phyloP scores from a whole-genome alignment of 257 asterid genomes.

The Misopates orontium region DNA sequence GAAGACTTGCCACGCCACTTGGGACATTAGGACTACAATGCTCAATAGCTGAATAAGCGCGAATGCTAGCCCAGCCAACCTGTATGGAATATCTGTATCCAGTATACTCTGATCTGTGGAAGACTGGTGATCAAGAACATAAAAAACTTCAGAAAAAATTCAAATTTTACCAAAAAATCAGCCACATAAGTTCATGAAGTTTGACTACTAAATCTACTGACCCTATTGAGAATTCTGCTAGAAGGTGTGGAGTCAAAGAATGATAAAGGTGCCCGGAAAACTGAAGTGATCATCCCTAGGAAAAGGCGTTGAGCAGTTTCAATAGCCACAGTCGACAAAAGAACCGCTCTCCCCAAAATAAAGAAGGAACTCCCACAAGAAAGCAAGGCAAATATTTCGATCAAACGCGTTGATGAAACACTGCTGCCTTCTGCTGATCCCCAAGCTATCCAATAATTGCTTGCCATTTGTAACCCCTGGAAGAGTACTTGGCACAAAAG shows the following conservation, averaged over 20 bases:
- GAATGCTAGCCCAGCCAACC: conserved; percentile 81
- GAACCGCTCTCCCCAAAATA: conserved; percentile 70
- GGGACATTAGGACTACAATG: conserved; percentile 71
- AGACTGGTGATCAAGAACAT: conserved; percentile 41
- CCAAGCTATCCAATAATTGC: conserved; percentile 95
- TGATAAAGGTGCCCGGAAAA: conserved; percentile 74
- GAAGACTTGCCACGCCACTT: conserved; percentile 76
- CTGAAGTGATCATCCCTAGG: conserved; percentile 55
- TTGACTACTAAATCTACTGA: conserved; percentile 27
- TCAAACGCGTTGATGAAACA: conserved; percentile 45
- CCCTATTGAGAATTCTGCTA: conserved; percentile 84
- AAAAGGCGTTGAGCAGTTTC: conserved; percentile 71
- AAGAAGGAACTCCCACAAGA: conserved; percentile 81
- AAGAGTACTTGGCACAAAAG: conserved; percentile 73
- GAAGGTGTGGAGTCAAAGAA: conserved; percentile 83
- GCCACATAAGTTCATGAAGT: not conserved
- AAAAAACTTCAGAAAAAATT: not conserved
- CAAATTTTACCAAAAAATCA: not conserved
- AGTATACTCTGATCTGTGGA: conserved; percentile 86
- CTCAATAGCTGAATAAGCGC: conserved; percentile 79
- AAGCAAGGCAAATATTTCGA: conserved; percentile 59
- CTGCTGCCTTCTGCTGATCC: conserved; percentile 54
- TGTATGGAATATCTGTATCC: conserved; percentile 80
- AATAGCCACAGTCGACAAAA: conserved; percentile 71
- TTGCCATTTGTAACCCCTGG: conserved; percentile 76